These are phyloP conservation scores for Acer campestre DNA, from an alignment of 345 rosid genomes.

Conservation along the genomic window DNA sequence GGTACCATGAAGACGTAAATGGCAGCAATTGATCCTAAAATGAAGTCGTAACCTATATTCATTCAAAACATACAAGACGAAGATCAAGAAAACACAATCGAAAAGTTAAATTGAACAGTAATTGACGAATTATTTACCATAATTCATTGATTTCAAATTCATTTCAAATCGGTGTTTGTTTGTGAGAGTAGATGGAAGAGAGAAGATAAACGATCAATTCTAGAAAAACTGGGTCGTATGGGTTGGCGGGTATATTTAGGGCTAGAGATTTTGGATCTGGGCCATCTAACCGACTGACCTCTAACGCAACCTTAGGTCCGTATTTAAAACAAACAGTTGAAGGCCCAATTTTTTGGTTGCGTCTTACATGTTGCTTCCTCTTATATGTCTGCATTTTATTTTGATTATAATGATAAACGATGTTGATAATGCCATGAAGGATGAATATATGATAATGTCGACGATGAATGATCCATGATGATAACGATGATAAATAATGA, in stretches of 20 bases:
- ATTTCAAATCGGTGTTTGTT: conserved; percentile 19
- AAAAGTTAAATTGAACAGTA: background rate
- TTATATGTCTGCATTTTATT: too few species aligned
- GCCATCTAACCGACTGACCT: background rate
- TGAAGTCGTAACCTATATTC: conserved; percentile 69
- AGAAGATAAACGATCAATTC: too few species aligned
- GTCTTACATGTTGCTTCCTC: too few species aligned
- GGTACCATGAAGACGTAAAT: conserved; percentile 74
- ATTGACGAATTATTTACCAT: conserved; percentile 34
- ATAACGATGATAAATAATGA: too few species aligned
- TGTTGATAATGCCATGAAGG: too few species aligned
- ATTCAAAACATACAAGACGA: background rate
- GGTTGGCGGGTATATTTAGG: background rate
- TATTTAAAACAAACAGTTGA: too few species aligned
- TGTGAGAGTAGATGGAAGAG: background rate
- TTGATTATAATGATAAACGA: too few species aligned
- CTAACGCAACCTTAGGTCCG: too few species aligned
- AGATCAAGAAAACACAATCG: background rate
- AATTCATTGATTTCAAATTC: conserved; percentile 42
- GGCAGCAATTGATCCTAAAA: conserved; percentile 78
- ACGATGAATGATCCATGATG: too few species aligned
- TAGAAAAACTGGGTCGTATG: background rate
- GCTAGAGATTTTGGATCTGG: background rate
- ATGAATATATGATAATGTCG: too few species aligned
- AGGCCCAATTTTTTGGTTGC: too few species aligned